These are phyloP conservation scores for Spiraea crenata DNA, from an alignment of 331 rosid genomes.

Conservation along the genomic window DNA sequence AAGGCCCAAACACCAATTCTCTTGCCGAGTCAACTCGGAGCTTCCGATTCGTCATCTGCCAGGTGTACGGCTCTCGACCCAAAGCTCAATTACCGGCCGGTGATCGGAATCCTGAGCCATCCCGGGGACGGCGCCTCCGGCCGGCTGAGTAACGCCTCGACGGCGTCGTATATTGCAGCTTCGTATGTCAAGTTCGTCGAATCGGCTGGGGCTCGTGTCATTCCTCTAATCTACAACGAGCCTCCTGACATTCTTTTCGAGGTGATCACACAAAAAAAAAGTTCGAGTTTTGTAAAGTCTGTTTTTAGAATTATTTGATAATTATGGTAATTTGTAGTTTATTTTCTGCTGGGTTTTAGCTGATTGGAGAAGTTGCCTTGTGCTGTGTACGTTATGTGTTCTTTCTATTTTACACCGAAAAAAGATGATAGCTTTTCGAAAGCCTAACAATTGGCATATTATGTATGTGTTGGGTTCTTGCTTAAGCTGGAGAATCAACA, in stretches of 20 bases:
- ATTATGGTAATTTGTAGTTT: background rate
- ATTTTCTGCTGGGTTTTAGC: background rate
- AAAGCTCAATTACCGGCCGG: conserved; percentile 55
- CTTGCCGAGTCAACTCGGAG: conserved; percentile 39
- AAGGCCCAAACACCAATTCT: conserved; percentile 29
- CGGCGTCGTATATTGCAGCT: conserved; percentile 69
- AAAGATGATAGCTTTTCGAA: background rate
- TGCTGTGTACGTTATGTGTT: background rate
- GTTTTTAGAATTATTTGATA: background rate
- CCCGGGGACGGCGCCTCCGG: conserved; percentile 87
- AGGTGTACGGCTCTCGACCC: conserved; percentile 43
- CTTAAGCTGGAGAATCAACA: background rate
- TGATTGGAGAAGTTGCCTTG: background rate
- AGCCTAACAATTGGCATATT: background rate
- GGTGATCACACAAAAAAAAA: conserved; percentile 32
- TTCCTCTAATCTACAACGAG: conserved; percentile 73
- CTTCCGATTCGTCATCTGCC: conserved; percentile 16
- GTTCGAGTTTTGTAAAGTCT: background rate
- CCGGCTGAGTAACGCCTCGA: conserved; percentile 54
- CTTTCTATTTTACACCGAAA: background rate
- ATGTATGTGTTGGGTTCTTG: no score
- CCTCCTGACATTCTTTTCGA: conserved; percentile 48
- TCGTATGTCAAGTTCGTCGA: conserved; percentile 81
- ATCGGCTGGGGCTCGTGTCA: conserved; percentile 82
- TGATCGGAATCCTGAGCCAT: conserved; percentile 79